Evolutionary conservation across 345 rosid species (phyloP).

Genomic region (Microcos paniculata): DNA sequence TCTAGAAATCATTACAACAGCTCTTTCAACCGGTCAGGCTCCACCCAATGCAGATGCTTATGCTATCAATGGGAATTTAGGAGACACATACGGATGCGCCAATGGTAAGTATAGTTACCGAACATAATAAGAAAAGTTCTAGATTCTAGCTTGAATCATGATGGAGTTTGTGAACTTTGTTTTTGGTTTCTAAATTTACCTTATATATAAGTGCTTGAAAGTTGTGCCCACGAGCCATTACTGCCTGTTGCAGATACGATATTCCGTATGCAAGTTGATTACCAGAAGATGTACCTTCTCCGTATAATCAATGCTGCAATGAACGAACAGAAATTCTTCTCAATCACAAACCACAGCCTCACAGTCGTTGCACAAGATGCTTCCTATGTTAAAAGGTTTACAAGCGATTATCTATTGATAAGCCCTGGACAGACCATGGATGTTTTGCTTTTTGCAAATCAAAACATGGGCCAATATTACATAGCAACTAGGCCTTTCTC

Average conservation of each 20-base stretch:
- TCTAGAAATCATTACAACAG: background rate
- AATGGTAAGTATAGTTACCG: conserved; percentile 7
- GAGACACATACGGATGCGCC: conserved; percentile 31
- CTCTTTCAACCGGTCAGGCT: conserved; percentile 11
- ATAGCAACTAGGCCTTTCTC: conserved; percentile 21
- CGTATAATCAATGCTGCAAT: conserved; percentile 35
- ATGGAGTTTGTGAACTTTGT: too few species aligned
- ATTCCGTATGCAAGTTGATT: conserved; percentile 17
- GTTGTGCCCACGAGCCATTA: background rate
- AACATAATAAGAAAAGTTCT: background rate
- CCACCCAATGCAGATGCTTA: conserved; percentile 8
- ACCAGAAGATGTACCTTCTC: conserved; percentile 30
- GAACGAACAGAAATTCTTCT: conserved; percentile 28
- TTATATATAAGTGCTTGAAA: too few species aligned
- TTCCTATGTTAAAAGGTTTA: conserved; percentile 25
- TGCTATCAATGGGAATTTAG: conserved; percentile 34
- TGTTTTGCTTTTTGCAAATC: conserved; percentile 24
- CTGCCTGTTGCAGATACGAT: conserved; percentile 14
- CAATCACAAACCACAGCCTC: conserved; percentile 30
- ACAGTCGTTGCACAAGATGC: conserved; percentile 39
- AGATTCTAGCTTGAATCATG: background rate
- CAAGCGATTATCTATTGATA: conserved; percentile 16
- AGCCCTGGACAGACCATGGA: conserved; percentile 41
- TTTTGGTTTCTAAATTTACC: background rate
- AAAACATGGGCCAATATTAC: conserved; percentile 30